Base-by-base conservation (phyloP, 164 flowering plant species). In the Santalum album region DNA sequence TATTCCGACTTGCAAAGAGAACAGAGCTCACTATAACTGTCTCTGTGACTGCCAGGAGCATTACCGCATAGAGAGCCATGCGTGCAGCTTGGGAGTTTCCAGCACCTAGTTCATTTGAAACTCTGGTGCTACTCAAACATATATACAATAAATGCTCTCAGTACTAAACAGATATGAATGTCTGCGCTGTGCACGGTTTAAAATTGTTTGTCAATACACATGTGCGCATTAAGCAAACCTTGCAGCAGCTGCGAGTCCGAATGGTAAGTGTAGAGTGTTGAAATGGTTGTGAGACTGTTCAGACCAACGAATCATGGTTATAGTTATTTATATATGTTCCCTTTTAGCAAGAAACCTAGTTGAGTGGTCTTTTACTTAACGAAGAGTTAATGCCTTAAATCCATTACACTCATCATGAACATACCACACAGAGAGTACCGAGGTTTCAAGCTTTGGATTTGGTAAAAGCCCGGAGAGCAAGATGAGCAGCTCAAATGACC, bases 51-150 rank as follows among this genome's bases (percentile, higher is more conserved):
- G 87, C 62, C 21, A 86, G 40, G 46, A 65, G 9, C 75, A 84
- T 61, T 25, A 56, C 72, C 0, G 71, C 75, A 23, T 18, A 46
- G 1, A 75, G 88, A 43, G 87, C 84, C 23, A 71, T 10, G 1
- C 75, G 78, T 20, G 96, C 96, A 2, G 71, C 79, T 34, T 71
- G 70, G 23, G 86, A 75, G 7, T 80, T 81, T 51, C 87, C 92
- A 49, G 90, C 92, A 61, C 98, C 98, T 39, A 91, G 66, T 61
- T 82, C 95, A 66, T 91, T 91, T 38, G 98, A 83, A 54, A 91
- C 83, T 64, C 95, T 73, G 3, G 96, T 92, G 72, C 96, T 91
- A 69, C 15, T 32, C 6, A 50, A 63, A 18, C 43, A 12, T 9
- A 20, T 20, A 7, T 19, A 12, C 5, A 5, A 21, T 10, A 48